A percentile compares a stretch with the other conserved stretches of the same genome.
phyloP scores from a whole-genome alignment of 2,329 filamentous ascomycete species.

The Penicillium sp. region DNA sequence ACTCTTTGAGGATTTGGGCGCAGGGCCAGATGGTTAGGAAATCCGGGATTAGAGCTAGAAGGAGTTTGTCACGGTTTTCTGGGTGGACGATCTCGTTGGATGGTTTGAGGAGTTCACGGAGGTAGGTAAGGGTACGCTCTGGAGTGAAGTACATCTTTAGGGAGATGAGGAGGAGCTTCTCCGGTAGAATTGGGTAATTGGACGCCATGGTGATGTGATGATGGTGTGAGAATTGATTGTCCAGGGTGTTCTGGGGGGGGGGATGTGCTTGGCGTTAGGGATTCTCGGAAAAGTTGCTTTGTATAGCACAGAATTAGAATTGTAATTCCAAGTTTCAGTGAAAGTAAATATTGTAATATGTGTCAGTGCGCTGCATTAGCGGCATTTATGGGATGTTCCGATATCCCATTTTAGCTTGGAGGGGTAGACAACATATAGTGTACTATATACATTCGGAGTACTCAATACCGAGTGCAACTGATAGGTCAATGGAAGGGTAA shows the following conservation, averaged over 20 bases:
- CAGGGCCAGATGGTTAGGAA: slow-evolving; percentile 63
- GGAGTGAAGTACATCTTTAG: slow-evolving; percentile 42
- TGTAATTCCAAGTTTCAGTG: background rate
- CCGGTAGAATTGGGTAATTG: slow-evolving; percentile 34
- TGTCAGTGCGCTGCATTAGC: slow-evolving; percentile 2
- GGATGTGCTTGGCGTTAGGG: background rate
- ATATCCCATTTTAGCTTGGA: background rate
- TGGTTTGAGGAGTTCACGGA: slow-evolving; percentile 50
- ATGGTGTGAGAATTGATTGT: background rate
- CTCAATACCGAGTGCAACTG: background rate
- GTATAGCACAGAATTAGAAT: background rate
- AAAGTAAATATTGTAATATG: background rate
- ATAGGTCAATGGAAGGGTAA: background rate
- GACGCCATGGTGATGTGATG: slow-evolving; percentile 11
- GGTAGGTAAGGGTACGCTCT: slow-evolving; percentile 56
- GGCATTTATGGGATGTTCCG: background rate
- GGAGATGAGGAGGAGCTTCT: slow-evolving; percentile 41
- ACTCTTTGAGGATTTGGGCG: slow-evolving; percentile 39
- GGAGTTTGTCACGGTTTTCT: slow-evolving; percentile 52
- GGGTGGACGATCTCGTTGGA: slow-evolving; percentile 46
- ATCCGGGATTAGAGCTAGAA: slow-evolving; percentile 77
- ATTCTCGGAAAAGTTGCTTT: background rate
- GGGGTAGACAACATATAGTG: too few relatives aligned
- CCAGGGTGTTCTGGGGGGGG: background rate
- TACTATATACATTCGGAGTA: background rate